Evolutionary conservation across 495 filamentous ascomycete genomes (phyloP).

Genomic region (Penicillium riverlandense): DNA sequence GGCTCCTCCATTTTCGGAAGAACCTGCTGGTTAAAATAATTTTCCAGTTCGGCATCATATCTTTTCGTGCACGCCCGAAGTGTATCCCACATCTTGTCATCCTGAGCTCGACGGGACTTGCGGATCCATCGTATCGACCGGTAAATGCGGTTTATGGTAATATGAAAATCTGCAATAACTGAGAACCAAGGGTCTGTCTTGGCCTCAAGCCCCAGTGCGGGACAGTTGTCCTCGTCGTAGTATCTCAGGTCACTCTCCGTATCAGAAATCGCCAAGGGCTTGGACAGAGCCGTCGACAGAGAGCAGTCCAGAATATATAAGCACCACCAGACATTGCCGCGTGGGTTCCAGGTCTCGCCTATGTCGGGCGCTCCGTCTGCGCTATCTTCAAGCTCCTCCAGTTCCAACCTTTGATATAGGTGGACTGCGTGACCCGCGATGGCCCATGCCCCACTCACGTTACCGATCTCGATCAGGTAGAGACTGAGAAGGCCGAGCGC

Average conservation of each 20-base stretch:
- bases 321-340: conserved; percentile 12
- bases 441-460: conserved; percentile 10
- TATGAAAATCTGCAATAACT: conserved; percentile 3
- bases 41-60: conserved; percentile 6
- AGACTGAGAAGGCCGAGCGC: conserved; percentile 7
- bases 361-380: too few relatives aligned
- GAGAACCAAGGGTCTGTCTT: conserved; percentile 6
- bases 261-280: conserved; percentile 12
- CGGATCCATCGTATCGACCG: conserved; percentile 5
- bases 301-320: conserved; percentile 13
- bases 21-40: conserved; percentile 4
- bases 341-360: background rate
- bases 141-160: conserved; percentile 7
- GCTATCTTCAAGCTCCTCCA: background rate
- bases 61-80: background rate
- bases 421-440: conserved; percentile 11
- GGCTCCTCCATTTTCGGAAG: background rate
- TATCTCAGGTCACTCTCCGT: conserved; percentile 5
- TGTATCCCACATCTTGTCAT: conserved; percentile 1
- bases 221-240: background rate
- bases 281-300: conserved; percentile 7
- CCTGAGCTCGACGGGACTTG: background rate
- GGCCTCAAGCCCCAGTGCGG: background rate
- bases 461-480: conserved; percentile 8
- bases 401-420: conserved; percentile 9